A percentile compares a stretch with the other conserved stretches of the same genome.
Conservation (phyloP, 805 yeast genomes). For the Saturnispora bothae region DNA sequence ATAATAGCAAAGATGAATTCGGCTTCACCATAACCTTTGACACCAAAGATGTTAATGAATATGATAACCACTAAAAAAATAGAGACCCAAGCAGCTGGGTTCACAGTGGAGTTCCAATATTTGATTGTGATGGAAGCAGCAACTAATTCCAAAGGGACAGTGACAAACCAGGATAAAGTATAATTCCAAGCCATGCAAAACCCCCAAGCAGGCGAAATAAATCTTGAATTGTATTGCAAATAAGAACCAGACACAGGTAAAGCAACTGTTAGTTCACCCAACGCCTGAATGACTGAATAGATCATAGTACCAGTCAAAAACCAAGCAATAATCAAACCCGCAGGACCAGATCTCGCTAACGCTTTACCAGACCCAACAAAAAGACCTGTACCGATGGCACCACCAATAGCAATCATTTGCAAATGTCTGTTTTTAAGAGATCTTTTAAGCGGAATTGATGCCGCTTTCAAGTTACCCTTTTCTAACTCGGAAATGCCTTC, state of each 20-base stretch:
- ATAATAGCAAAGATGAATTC: slow-evolving; percentile 44
- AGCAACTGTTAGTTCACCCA: slow-evolving; percentile 50
- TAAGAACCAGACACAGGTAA: slow-evolving; percentile 52
- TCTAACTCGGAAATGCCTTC: slow-evolving; percentile 34
- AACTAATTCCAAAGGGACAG: slow-evolving; percentile 41
- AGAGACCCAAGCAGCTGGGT: slow-evolving; percentile 43
- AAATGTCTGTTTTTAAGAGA: slow-evolving; percentile 50
- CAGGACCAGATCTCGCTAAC: slow-evolving; percentile 58
- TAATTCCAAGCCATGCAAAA: slow-evolving; percentile 52
- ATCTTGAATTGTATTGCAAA: slow-evolving; percentile 44
- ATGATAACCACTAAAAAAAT: slow-evolving; percentile 41
- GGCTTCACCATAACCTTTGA: slow-evolving; percentile 55
- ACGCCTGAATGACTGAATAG: slow-evolving; percentile 47
- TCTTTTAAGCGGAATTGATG: slow-evolving; percentile 37
- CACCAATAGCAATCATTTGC: slow-evolving; percentile 73
- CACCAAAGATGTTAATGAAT: slow-evolving; percentile 45
- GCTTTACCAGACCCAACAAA: slow-evolving; percentile 61
- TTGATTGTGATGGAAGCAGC: slow-evolving; percentile 39
- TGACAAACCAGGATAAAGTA: slow-evolving; percentile 39
- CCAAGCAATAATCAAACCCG: slow-evolving; percentile 49
- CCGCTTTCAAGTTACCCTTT: slow-evolving; percentile 32
- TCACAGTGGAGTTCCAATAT: slow-evolving; percentile 34
- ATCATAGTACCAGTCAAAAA: slow-evolving; percentile 45
- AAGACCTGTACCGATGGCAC: slow-evolving; percentile 71
- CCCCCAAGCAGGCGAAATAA: slow-evolving; percentile 46